Evolutionary conservation across 768 basidiomycete species (phyloP), one percentile per base, ranked within the genome.

Genomic region (Auricularia sp.): DNA sequence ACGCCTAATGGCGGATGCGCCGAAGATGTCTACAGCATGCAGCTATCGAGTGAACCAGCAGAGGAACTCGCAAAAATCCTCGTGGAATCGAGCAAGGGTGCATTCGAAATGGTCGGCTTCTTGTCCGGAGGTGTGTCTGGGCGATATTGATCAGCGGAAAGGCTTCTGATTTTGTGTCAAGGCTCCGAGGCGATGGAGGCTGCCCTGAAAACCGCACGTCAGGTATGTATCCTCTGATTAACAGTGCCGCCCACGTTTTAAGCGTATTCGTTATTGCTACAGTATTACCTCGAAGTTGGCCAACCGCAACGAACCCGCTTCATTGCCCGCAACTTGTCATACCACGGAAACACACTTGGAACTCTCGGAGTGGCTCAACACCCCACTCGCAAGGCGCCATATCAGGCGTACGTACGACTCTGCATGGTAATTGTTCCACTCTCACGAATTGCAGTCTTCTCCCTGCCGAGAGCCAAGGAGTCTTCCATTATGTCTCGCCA

Each of bases 171-270:
- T 42, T 29, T 21, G 11, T 56, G 29, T 8, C 21, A 47, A 92
- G 91, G 91, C 60, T 88, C 91, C 2, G 93, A 95, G 74, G 91
- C 92, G 0, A 90, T 93, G 88, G 93, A 95, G 67, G 82, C 84
- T 64, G 87, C 84, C n/a, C 79, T 93, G 64, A 95, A 95, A 74
- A 80, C 91, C 2, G 84, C 86, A 36, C 83, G 87, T 69, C 91
- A 93, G 78, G 87, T 88, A 70, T 51, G 66, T 29, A 29, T 29
- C 64, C 54, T 69, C 64, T 51, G 16, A 23, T 21, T 18, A 29
- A 29, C 29, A 29, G 29, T 29, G 29, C 36, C 33, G 36, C 36
- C 21, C 53, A 16, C 44, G 35, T 12, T 16, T 53, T 35, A 64
- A 54, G 65, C 61, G 8, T 34, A 56, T 3, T 58, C 36, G 51